Evolutionary conservation across 306 rosid species (phyloP), one percentile per base, ranked within the genome.

Genomic region (Rosa multiflora): DNA sequence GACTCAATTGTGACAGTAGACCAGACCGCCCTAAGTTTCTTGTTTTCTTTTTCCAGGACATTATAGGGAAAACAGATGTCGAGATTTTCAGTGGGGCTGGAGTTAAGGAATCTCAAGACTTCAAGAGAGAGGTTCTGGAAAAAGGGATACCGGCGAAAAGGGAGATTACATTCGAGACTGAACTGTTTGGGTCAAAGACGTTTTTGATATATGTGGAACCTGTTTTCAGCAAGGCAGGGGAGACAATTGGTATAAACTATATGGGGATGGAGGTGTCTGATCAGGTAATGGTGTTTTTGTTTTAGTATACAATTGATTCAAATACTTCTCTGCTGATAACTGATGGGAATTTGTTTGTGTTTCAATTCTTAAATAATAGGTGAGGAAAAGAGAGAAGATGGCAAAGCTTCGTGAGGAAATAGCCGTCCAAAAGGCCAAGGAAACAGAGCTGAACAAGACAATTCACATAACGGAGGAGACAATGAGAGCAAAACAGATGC

Each of bases 391-490:
- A 86, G 98, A 94, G 74, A 92, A 95, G 83, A 92, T 94, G 93
- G 97, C 92, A 56, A 89, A 86, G 82, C 82, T 94, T 73, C 84
- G 97, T 10, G 98, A 94, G 80, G 97, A 92, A 81, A 89, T 92
- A 76, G 98, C 98, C 5, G 98, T 94, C 42, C 97, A 89, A 76
- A 94, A 92, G 67, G 98, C 98, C 70, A 94, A 89, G 83, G 98
- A 94, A 86, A 83, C 97, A 26, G 97, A 94, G 83, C 82, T 94
- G 75, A 94, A 90, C 88, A 94, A 91, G 83, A 94, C 97, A 68
- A 94, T 94, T 81, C 98, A 94, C 80, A 94, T 94, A 58, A 94
- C 98, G 83, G 98, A 94, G 94, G 98, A 94, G 86, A 94, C 98
- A 18, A 94, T 94, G 98, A 78, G 98, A 58, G 98, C 98, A 56